Percentiles rank a stretch among this genome's conserved stretches.
Conservation (phyloP, 2,329 filamentous ascomycete genomes). For the Ophiocordyceps camponoti-floridani region DNA sequence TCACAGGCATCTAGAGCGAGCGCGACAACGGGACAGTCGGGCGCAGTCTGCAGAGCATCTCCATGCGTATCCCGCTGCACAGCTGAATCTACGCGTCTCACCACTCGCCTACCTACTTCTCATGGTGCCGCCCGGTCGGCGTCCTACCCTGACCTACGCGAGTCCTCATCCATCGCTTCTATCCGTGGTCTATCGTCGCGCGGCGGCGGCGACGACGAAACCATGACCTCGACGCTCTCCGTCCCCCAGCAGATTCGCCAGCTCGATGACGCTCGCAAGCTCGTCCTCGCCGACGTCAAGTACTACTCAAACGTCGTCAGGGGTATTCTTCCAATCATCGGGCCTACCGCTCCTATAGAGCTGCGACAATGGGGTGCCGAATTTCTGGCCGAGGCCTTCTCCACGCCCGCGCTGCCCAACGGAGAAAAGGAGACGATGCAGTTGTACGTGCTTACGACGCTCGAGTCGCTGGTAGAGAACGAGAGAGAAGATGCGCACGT, state of each 20-base stretch:
- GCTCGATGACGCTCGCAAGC: constrained; percentile 75
- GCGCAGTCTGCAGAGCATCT: neutral
- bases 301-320: constrained; percentile 88
- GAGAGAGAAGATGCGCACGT: constrained; percentile 64
- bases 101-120: constrained; percentile 2
- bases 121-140: constrained; percentile 2
- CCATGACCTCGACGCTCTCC: constrained; percentile 35
- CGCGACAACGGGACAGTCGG: neutral
- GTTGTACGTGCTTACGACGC: constrained; percentile 57
- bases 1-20: neutral
- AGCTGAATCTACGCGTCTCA: constrained; percentile 2
- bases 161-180: neutral
- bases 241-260: constrained; percentile 67
- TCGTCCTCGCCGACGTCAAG: constrained; percentile 70
- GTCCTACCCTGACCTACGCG: neutral
- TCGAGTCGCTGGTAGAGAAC: constrained; percentile 52
- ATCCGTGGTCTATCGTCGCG: neutral
- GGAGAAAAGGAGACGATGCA: constrained; percentile 69
- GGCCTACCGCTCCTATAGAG: constrained; percentile 54
- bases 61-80: neutral
- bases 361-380: constrained; percentile 91
- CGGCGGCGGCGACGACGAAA: neutral
- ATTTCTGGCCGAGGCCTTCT: constrained; percentile 89
- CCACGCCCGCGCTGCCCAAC: constrained; percentile 64
- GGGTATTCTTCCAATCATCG: constrained; percentile 83